These are phyloP conservation scores for Miscanthus sacchariflorus DNA, from an alignment of 202 grass and related monocot genomes.

Conservation along the genomic window DNA sequence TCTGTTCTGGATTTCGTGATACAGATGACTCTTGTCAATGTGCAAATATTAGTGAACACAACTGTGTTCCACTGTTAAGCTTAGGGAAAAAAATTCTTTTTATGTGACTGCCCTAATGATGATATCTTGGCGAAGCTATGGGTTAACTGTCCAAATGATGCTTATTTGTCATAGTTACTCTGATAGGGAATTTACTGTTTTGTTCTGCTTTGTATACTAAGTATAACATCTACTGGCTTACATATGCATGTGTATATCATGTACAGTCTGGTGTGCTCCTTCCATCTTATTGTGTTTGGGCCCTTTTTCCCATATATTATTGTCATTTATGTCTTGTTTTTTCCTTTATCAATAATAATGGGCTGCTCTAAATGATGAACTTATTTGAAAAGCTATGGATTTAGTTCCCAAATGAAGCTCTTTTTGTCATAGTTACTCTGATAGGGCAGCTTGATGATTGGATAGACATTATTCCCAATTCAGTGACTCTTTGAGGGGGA, in stretches of 20 bases:
- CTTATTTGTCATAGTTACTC: constrained; percentile 80
- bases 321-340: not conserved
- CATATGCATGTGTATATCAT: constrained; percentile 2
- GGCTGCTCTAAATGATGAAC: constrained; percentile 57
- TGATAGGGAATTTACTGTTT: constrained; percentile 61
- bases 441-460: constrained; percentile 24
- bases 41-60: not conserved
- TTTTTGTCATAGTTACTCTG: constrained; percentile 77
- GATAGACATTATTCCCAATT: not conserved
- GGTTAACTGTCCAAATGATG: constrained; percentile 56
- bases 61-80: not conserved
- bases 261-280: not conserved
- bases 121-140: constrained; percentile 61
- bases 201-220: not conserved
- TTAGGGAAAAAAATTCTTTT: not conserved
- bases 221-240: constrained; percentile 5
- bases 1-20: not conserved
- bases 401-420: constrained; percentile 51
- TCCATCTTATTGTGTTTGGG: not conserved
- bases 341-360: not conserved
- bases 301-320: not conserved
- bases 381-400: constrained; percentile 51
- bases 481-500: not conserved
- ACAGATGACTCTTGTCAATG: not conserved
- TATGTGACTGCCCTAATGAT: constrained; percentile 48